These are phyloP conservation scores for Penicillium vulpinum DNA, from an alignment of 2,329 filamentous ascomycete species.

Conservation along the genomic window DNA sequence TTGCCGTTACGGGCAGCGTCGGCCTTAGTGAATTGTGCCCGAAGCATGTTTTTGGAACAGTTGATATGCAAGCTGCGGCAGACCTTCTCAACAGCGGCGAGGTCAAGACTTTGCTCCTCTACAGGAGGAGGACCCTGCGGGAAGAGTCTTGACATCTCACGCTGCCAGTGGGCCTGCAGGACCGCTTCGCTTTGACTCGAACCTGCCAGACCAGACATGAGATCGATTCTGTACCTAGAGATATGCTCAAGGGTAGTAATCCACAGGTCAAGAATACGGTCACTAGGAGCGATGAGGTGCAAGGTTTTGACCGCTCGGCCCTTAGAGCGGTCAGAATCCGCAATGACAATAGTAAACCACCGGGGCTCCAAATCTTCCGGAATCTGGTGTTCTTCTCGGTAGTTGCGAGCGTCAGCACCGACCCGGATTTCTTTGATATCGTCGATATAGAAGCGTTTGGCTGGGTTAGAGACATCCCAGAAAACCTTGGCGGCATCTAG, in stretches of 20 bases:
- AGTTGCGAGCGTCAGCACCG: constrained; percentile 81
- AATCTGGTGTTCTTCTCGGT: constrained; percentile 78
- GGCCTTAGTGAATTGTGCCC: constrained; percentile 70
- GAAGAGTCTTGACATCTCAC: constrained; percentile 73
- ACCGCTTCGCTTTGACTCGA: constrained; percentile 74
- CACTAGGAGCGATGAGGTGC: constrained; percentile 78
- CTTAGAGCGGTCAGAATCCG: constrained; percentile 73
- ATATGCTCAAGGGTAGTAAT: constrained; percentile 80
- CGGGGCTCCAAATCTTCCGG: constrained; percentile 65
- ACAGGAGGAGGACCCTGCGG: constrained; percentile 44
- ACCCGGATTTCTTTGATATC: constrained; percentile 89
- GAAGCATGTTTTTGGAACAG: constrained; percentile 72
- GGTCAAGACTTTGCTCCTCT: constrained; percentile 71
- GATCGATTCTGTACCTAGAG: constrained; percentile 79
- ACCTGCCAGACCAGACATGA: constrained; percentile 85
- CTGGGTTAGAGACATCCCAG: constrained; percentile 77
- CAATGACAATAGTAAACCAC: constrained; percentile 91
- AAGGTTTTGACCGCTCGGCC: constrained; percentile 71
- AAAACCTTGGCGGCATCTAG: constrained; percentile 80
- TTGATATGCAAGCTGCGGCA: constrained; percentile 93
- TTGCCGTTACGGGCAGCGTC: constrained; percentile 64
- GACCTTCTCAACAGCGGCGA: constrained; percentile 75
- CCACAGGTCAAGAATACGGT: constrained; percentile 74
- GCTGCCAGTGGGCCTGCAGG: constrained; percentile 80
- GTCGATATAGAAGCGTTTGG: constrained; percentile 89